Conservation (phyloP, 139 green algal species). For the Chlorella sorokiniana region DNA sequence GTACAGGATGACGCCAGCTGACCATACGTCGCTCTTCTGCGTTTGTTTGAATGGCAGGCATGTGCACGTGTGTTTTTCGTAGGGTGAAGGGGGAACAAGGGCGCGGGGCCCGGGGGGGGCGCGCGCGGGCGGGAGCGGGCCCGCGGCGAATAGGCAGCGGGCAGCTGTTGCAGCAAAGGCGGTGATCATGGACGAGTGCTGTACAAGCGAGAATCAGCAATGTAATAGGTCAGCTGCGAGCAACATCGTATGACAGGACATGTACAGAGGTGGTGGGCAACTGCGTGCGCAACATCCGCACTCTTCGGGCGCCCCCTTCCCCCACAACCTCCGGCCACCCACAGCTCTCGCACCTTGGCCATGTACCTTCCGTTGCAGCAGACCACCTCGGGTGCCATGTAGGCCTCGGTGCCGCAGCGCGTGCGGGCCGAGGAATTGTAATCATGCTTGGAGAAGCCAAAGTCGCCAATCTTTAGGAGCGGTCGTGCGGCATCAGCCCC, state of each 20-base stretch:
- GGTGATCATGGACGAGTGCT: too few relatives aligned
- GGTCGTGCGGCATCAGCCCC: constrained; percentile 17
- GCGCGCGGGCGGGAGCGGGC: not conserved
- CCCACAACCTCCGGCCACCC: too few relatives aligned
- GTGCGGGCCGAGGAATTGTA: constrained; percentile 53
- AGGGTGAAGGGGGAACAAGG: not conserved
- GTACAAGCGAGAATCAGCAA: too few relatives aligned
- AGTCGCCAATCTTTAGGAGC: constrained; percentile 69
- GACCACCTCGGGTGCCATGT: constrained; percentile 82
- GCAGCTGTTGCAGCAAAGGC: too few relatives aligned
- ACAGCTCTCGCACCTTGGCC: constrained; percentile 38
- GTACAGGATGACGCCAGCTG: constrained; percentile 77
- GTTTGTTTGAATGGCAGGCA: not conserved
- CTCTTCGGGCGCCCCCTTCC: too few relatives aligned
- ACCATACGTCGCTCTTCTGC: constrained; percentile 75
- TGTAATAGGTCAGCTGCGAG: too few relatives aligned
- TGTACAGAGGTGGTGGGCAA: too few relatives aligned
- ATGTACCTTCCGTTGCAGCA: constrained; percentile 50
- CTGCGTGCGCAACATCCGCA: too few relatives aligned
- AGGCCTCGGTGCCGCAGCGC: constrained; percentile 68
- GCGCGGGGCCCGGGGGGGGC: not conserved
- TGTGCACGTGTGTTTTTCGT: too few relatives aligned
- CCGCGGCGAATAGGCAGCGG: too few relatives aligned
- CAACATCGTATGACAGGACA: too few relatives aligned
- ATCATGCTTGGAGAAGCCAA: constrained; percentile 73